These are phyloP conservation scores for Coccinonectria pachysandricola DNA, from an alignment of 2,329 filamentous ascomycete genomes.

Conservation along the genomic window DNA sequence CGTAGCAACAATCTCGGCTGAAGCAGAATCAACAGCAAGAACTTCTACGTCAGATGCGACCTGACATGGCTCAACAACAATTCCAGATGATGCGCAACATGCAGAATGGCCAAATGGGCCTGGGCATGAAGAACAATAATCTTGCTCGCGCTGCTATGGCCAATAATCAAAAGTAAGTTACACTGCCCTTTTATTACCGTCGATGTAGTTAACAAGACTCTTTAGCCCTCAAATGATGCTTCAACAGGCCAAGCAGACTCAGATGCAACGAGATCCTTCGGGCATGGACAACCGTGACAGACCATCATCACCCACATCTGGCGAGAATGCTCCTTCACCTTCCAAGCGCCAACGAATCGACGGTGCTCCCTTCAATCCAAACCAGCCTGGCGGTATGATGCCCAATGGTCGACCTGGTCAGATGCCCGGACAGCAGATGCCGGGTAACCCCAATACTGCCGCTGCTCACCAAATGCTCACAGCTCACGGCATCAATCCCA, in stretches of 20 bases:
- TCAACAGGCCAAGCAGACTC: slow-evolving; percentile 60
- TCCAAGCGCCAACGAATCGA: slow-evolving; percentile 80
- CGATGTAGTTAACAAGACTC: too few species aligned
- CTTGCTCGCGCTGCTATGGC: slow-evolving; percentile 68
- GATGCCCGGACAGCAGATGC: slow-evolving; percentile 63
- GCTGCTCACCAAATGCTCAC: slow-evolving; percentile 52
- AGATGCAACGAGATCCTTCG: slow-evolving; percentile 82
- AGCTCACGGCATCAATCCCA: slow-evolving; percentile 65
- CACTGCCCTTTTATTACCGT: too few species aligned
- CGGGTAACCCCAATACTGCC: slow-evolving; percentile 36
- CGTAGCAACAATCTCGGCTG: slow-evolving; percentile 56
- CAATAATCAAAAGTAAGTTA: slow-evolving; percentile 65
- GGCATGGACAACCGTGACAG: slow-evolving; percentile 77
- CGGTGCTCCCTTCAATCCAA: slow-evolving; percentile 60
- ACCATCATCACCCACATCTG: slow-evolving; percentile 69
- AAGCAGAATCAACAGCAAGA: slow-evolving; percentile 70
- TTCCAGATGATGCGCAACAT: slow-evolving; percentile 57
- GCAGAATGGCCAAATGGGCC: slow-evolving; percentile 49
- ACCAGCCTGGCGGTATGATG: slow-evolving; percentile 55
- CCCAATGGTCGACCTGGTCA: slow-evolving; percentile 61
- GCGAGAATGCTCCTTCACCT: slow-evolving; percentile 83
- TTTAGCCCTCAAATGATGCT: slow-evolving; percentile 61
- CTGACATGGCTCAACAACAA: slow-evolving; percentile 45
- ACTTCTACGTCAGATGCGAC: slow-evolving; percentile 63
- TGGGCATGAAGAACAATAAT: slow-evolving; percentile 48